Percentiles rank a stretch among this genome's conserved stretches.
Conservation (phyloP, 2,329 filamentous ascomycete species). For the Sporothrix curviconia region DNA sequence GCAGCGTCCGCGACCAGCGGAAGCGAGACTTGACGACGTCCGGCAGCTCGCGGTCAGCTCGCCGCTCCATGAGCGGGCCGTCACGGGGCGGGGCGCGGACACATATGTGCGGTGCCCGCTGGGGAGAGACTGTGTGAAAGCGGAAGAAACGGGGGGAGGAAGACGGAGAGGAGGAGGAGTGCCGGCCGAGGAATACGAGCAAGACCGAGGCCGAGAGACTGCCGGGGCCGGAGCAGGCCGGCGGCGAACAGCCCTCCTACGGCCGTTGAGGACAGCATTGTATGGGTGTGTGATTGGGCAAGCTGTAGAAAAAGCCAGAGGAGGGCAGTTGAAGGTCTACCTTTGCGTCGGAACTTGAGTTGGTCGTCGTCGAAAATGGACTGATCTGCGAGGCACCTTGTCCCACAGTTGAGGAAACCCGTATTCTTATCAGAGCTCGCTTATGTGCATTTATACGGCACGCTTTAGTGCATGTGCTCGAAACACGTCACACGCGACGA, state of each 20-base stretch:
- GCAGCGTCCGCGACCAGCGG: constrained; percentile 66
- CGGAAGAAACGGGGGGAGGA: too few relatives aligned
- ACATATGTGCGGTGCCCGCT: constrained; percentile 38
- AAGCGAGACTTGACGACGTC: constrained; percentile 41
- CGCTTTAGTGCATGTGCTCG: background rate
- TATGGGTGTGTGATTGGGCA: background rate
- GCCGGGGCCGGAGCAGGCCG: constrained; percentile 14
- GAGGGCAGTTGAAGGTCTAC: background rate
- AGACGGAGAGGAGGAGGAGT: background rate
- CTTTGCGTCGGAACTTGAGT: background rate
- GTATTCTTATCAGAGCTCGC: constrained; percentile 2
- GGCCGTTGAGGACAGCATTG: constrained; percentile 18
- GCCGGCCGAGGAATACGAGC: background rate
- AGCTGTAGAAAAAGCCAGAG: too few relatives aligned
- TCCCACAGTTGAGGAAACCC: constrained; percentile 2
- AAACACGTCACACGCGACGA: constrained; percentile 10
- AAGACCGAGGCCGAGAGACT: background rate
- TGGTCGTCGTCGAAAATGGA: constrained; percentile 4
- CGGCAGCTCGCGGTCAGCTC: constrained; percentile 60
- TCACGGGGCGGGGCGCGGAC: constrained; percentile 53
- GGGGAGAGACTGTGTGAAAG: background rate
- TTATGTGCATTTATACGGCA: background rate
- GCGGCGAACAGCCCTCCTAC: constrained; percentile 9
- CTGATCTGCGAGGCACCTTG: constrained; percentile 3
- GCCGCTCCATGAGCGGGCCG: constrained; percentile 58